Evolutionary conservation across 177 flowering plant genomes (phyloP), one percentile per base, ranked within the genome.

Genomic region (Vitis hybrid): DNA sequence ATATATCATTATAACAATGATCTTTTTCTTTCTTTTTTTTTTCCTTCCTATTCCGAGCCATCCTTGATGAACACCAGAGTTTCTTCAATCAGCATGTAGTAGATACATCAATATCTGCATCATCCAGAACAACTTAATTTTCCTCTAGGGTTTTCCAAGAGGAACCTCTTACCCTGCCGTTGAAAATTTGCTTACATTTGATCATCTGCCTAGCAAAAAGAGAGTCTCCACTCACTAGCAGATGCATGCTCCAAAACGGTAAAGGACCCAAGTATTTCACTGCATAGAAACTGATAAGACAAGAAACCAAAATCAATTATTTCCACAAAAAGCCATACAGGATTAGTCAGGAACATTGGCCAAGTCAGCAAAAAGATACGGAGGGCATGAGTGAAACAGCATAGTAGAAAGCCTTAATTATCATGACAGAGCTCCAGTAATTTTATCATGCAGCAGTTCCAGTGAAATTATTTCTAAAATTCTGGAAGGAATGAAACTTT

Each of bases 1-100:
- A 70, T 74, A 40, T 64, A 55, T 14, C 62, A 56, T 2, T 26
- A 69, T 18, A 23, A 14, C 45, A 59, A 62, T 56, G 56, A 26
- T 64, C 52, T 58, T 14, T 63, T 59, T 70, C 23, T 50, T 14
- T 66, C 57, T 63, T 49, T 60, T 49, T 59, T 17, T 64, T 61
- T 60, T 40, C 58, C n/a, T 60, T 70, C 61, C 70, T 72, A 52
- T 52, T 72, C 62, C 61, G 61, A 72, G 57, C 76, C 63, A 58
- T 56, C 73, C 59, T 59, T 62, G 61, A 61, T 30, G 59, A 45
- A 18, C 58, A 62, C 56, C 52, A 21, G 49, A 73, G 65, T 70
- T 62, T 71, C 68, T 75, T 74, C 67, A 70, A 52, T 32, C 74
- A 66, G 70, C 66, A 62, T 63, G 72, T 63, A 68, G 78, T 68